These are phyloP conservation scores for Podila verticillata DNA, from an alignment of 192 early-diverging fungal genomes.

Conservation along the genomic window DNA sequence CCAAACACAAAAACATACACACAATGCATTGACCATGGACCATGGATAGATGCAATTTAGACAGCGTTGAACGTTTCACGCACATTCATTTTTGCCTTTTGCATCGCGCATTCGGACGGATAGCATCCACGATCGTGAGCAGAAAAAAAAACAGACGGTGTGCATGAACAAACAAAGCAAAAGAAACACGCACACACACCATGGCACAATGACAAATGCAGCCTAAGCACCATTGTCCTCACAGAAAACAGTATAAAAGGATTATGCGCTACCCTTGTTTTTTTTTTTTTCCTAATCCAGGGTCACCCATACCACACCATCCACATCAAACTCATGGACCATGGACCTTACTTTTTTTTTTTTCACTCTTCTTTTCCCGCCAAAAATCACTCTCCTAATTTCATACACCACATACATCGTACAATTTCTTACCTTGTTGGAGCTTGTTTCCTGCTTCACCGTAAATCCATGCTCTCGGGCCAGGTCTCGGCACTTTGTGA, in stretches of 20 bases:
- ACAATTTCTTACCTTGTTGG: slow-evolving; percentile 57
- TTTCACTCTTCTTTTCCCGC: background rate
- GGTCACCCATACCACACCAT: background rate
- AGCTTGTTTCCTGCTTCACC: slow-evolving; percentile 68
- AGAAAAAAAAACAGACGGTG: background rate
- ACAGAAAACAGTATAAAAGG: background rate
- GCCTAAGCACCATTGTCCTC: background rate
- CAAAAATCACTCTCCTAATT: background rate
- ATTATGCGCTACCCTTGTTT: background rate
- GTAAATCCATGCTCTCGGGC: slow-evolving; percentile 63
- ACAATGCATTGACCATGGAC: background rate
- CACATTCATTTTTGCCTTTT: background rate
- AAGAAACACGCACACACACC: background rate
- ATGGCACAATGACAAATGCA: background rate
- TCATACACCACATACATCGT: background rate
- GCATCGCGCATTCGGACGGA: background rate
- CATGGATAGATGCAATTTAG: background rate
- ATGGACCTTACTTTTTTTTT: too few species aligned
- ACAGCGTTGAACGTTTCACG: background rate
- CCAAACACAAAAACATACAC: background rate
- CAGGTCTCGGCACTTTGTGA: slow-evolving; percentile 56
- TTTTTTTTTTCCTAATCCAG: slow-evolving; percentile 1
- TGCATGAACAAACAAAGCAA: background rate
- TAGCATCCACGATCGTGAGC: background rate
- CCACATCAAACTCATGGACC: background rate